Conservation (phyloP, 73 alveolate genomes). For the Tetrahymena elliotti region DNA sequence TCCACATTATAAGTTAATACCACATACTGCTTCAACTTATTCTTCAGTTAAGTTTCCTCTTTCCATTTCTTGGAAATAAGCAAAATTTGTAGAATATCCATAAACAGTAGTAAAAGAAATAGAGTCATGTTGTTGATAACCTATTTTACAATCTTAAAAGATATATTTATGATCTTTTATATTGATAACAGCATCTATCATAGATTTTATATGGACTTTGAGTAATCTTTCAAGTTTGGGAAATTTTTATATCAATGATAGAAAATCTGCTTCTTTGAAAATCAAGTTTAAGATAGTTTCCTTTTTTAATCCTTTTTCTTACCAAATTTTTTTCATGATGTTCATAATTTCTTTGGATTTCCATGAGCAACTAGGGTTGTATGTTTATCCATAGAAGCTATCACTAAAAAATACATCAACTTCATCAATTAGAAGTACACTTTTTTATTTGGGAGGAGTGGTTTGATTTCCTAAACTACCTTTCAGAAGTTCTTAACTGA, state of each 20-base stretch:
- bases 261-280: background rate
- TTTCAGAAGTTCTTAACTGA: background rate
- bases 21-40: background rate
- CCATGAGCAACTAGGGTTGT: constrained; percentile 4
- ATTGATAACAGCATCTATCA: background rate
- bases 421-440: constrained; percentile 32
- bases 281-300: background rate
- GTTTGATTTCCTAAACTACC: background rate
- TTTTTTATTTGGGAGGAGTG: background rate
- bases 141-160: background rate
- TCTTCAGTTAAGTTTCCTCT: background rate
- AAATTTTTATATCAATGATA: background rate
- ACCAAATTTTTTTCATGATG: background rate
- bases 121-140: background rate
- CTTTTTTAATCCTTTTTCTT: background rate
- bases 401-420: constrained; percentile 49
- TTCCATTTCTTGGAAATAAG: background rate
- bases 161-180: background rate
- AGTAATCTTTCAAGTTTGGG: background rate
- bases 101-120: background rate
- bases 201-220: background rate
- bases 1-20: background rate
- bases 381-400: constrained; percentile 30
- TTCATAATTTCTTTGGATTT: background rate
- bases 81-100: constrained; percentile 9